Evolutionary conservation across 139 green algal species (phyloP), one percentile per base, ranked within the genome.

Genomic region (Mychonastes homosphaera): DNA sequence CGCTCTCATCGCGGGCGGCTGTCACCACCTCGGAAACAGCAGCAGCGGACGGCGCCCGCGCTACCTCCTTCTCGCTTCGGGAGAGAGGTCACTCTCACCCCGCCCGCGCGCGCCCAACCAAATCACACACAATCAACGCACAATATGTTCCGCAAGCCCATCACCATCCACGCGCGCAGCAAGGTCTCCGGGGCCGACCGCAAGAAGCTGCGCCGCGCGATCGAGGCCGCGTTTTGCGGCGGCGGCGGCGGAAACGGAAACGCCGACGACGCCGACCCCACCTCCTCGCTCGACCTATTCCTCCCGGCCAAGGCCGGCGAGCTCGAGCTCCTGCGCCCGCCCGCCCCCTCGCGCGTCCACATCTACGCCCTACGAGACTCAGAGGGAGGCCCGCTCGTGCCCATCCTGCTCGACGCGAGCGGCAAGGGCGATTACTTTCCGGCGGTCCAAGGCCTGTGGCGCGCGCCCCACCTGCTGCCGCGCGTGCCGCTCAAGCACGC

Each of bases 251-350:
- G n/a, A n/a, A n/a, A n/a, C n/a, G n/a, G n/a, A n/a, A n/a, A n/a
- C 13, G 39, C 9, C 24, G 57, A 64, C 36, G 56, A 69, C 0
- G 58, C 30, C 1, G 43, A 5, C 43, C 30, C 28, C 6, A 4
- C 16, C 12, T 16, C 41, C 19, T n/a, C 39, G 15, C 48, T 77
- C 9, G 65, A 81, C 34, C 38, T 48, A 0, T n/a, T 86, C 26
- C 66, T 86, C 4, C 79, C 79, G 15, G 48, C 46, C 40, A 86
- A 86, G 53, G 57, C 59, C 6, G 74, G 73, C 1, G 79, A 83
- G 44, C 61, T 79, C n/a, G 71, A 76, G 27, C 47, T 63, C 33
- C 64, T 56, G 3, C 83, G 82, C 59, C 57, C 82, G 10, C 32
- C 64, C 19, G 63, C 73, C 3, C 75, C 75, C 24, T 56, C 58